A percentile compares a stretch with the other conserved stretches of the same genome.
phyloP scores from a whole-genome alignment of 1,139 yeast genomes.

The Candida smagusa region DNA sequence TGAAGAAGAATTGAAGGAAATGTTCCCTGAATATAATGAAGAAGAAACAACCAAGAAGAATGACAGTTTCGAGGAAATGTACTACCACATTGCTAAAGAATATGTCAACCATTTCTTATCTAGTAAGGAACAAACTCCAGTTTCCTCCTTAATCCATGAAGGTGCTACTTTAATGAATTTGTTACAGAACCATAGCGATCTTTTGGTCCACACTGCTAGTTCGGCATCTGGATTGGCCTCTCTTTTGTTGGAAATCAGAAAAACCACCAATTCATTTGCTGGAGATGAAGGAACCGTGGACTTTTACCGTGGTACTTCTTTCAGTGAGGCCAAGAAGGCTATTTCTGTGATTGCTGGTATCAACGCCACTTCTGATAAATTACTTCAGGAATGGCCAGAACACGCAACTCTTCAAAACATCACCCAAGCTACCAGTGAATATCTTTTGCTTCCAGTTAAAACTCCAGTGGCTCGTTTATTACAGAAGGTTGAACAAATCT shows the following conservation, averaged over 20 bases:
- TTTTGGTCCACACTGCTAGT: constrained; percentile 21
- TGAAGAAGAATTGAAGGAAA: constrained; percentile 65
- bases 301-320: constrained; percentile 67
- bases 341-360: constrained; percentile 50
- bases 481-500: constrained; percentile 83
- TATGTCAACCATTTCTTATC: constrained; percentile 29
- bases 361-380: constrained; percentile 41
- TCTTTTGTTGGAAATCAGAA: constrained; percentile 37
- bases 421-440: constrained; percentile 63
- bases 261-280: constrained; percentile 20
- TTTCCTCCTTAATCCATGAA: constrained; percentile 33
- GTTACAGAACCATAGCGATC: constrained; percentile 17
- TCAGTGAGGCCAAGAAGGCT: constrained; percentile 60
- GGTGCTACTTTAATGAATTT: constrained; percentile 39
- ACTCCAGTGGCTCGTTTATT: constrained; percentile 77
- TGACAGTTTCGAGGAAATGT: constrained; percentile 26
- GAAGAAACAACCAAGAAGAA: constrained; percentile 17
- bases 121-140: constrained; percentile 9
- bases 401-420: constrained; percentile 83
- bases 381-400: constrained; percentile 85
- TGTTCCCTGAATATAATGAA: constrained; percentile 87
- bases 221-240: constrained; percentile 40
- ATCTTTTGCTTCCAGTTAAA: constrained; percentile 55
- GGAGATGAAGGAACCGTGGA: constrained; percentile 35
- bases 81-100: constrained; percentile 25